These are phyloP conservation scores for Medicago truncatula DNA, from an alignment of 306 rosid genomes.

Conservation along the genomic window DNA sequence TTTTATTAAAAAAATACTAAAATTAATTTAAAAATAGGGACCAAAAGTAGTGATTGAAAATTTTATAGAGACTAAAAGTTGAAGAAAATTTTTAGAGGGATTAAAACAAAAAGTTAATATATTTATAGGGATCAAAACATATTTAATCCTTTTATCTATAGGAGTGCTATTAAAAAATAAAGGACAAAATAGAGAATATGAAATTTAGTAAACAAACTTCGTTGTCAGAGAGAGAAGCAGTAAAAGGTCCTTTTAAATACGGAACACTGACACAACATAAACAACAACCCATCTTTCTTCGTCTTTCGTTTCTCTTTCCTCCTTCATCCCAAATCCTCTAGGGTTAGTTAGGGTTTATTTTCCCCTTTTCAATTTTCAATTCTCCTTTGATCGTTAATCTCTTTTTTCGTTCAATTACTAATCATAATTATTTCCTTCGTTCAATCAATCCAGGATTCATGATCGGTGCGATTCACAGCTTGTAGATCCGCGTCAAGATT, in stretches of 20 bases:
- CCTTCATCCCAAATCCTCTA: conserved; percentile 55
- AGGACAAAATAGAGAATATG: too few species aligned
- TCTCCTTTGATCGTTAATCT: conserved; percentile 1
- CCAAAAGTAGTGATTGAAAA: too few species aligned
- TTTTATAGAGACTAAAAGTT: too few species aligned
- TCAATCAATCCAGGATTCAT: conserved; percentile 41
- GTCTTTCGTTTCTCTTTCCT: conserved; percentile 60
- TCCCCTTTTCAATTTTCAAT: conserved; percentile 2
- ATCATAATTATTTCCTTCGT: background rate
- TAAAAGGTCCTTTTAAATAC: conserved; percentile 49
- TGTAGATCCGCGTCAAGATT: conserved; percentile 53
- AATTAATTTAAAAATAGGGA: too few species aligned
- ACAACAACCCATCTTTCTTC: conserved; percentile 45
- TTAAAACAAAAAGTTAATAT: too few species aligned
- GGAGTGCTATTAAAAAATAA: too few species aligned
- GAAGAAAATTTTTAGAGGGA: too few species aligned
- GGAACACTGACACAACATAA: conserved; percentile 32
- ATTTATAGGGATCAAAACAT: too few species aligned
- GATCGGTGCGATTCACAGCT: conserved; percentile 70
- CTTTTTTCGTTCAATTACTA: conserved; percentile 4
- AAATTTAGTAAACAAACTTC: conserved; percentile 51
- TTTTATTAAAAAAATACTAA: too few species aligned
- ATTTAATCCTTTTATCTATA: too few species aligned
- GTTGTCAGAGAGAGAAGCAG: conserved; percentile 52
- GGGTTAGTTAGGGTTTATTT: conserved; percentile 77